These are phyloP conservation scores for Lachnellula suecica DNA, from an alignment of 2,329 filamentous ascomycete species.

Conservation along the genomic window DNA sequence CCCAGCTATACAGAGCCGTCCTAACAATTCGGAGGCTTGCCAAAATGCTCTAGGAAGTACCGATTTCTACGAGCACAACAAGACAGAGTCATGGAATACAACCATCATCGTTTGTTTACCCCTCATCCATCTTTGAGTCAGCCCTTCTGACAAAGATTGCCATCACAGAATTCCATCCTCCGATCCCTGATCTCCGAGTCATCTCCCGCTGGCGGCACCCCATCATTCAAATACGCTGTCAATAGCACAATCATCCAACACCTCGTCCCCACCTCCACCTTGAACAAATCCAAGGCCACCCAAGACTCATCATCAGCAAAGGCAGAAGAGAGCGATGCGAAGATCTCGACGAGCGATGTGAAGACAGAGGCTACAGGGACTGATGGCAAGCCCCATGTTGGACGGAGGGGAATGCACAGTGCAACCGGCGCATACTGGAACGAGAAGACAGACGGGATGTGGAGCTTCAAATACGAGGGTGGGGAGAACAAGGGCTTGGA, in stretches of 20 bases:
- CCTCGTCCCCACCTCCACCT: slow-evolving; percentile 65
- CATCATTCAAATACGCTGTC: slow-evolving; percentile 88
- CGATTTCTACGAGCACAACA: slow-evolving; percentile 82
- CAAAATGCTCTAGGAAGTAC: slow-evolving; percentile 71
- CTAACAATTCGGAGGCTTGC: slow-evolving; percentile 64
- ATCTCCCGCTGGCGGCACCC: slow-evolving; percentile 56
- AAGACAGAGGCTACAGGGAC: slow-evolving; percentile 47
- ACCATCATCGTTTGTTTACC: slow-evolving; percentile 75
- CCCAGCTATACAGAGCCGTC: slow-evolving; percentile 1
- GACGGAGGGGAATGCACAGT: slow-evolving; percentile 86
- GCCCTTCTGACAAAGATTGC: slow-evolving; percentile 9
- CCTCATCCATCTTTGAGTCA: not conserved
- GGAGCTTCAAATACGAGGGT: slow-evolving; percentile 81
- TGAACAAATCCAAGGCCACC: slow-evolving; percentile 58
- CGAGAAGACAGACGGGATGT: slow-evolving; percentile 87
- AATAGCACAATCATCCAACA: slow-evolving; percentile 99
- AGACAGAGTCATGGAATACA: slow-evolving; percentile 87
- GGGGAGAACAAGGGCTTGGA: slow-evolving; percentile 67
- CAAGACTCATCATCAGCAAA: slow-evolving; percentile 34
- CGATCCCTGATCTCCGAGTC: slow-evolving; percentile 76
- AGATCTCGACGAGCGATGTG: slow-evolving; percentile 54
- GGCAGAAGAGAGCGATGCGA: slow-evolving; percentile 41
- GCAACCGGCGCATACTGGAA: slow-evolving; percentile 87
- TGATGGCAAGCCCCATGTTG: slow-evolving; percentile 69
- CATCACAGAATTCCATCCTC: slow-evolving; percentile 69